Evolutionary conservation across 1,139 yeast genomes (phyloP).

Genomic region (Lodderomyces margitis): DNA sequence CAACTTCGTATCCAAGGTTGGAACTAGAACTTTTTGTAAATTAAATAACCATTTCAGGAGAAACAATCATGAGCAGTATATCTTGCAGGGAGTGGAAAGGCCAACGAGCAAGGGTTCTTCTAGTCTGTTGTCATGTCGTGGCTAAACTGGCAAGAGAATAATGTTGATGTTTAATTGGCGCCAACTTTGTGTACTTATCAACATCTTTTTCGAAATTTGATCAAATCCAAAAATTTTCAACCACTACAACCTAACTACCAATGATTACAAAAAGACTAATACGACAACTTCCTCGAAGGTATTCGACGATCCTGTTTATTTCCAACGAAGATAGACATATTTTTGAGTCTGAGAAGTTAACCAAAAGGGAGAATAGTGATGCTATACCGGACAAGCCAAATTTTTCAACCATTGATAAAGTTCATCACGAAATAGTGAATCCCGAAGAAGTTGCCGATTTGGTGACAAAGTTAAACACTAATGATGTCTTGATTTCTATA

Average conservation of each 20-base stretch:
- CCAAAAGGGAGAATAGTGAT: slow-evolving; percentile 30
- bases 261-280: slow-evolving; percentile 2
- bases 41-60: too few species aligned
- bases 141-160: too few species aligned
- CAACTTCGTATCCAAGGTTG: too few species aligned
- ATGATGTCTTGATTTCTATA: slow-evolving; percentile 31
- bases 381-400: slow-evolving; percentile 36
- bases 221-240: neutral
- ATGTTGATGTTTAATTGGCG: too few species aligned
- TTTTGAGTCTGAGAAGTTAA: slow-evolving; percentile 34
- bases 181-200: neutral
- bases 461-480: slow-evolving; percentile 24
- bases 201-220: neutral
- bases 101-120: too few species aligned
- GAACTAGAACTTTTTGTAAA: too few species aligned
- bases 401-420: slow-evolving; percentile 17
- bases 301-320: slow-evolving; percentile 26
- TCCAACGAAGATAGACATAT: slow-evolving; percentile 31
- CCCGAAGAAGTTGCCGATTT: slow-evolving; percentile 39
- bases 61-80: too few species aligned
- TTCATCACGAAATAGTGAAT: slow-evolving; percentile 31
- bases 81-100: too few species aligned
- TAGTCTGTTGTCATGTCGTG: too few species aligned
- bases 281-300: slow-evolving; percentile 10
- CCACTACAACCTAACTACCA: neutral